Percentiles rank a stretch among this genome's conserved stretches.
Evolutionary conservation across 2,329 filamentous ascomycete genomes (phyloP).

Genomic region (Beauveria australis): DNA sequence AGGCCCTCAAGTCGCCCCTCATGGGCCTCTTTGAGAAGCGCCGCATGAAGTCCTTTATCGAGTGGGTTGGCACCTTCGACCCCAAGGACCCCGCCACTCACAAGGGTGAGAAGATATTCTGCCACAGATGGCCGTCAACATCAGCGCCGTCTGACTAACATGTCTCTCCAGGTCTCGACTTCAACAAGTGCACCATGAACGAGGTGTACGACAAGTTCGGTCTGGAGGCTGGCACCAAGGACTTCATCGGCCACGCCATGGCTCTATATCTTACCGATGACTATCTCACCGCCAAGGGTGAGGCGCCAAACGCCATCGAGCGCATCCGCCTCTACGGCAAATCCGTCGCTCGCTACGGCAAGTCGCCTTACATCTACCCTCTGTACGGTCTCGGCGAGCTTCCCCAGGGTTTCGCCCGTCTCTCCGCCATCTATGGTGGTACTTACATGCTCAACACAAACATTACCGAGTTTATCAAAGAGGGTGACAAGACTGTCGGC

Average conservation of each 20-base stretch:
- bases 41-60: slow-evolving; percentile 90
- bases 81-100: slow-evolving; percentile 74
- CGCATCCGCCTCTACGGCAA: slow-evolving; percentile 95
- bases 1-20: slow-evolving; percentile 84
- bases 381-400: slow-evolving; percentile 96
- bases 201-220: slow-evolving; percentile 99
- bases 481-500: slow-evolving; percentile 76
- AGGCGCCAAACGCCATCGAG: slow-evolving; percentile 76
- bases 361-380: slow-evolving; percentile 98
- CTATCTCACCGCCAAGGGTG: slow-evolving; percentile 67
- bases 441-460: slow-evolving; percentile 99
- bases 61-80: slow-evolving; percentile 88
- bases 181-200: slow-evolving; percentile 79
- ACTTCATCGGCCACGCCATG: slow-evolving; percentile 98
- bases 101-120: slow-evolving; percentile 57
- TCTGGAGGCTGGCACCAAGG: slow-evolving; percentile 78
- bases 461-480: slow-evolving; percentile 82
- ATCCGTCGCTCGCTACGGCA: slow-evolving; percentile 94
- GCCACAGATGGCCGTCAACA: neutral
- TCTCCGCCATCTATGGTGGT: slow-evolving; percentile 96
- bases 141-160: neutral
- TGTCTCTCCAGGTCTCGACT: slow-evolving; percentile 59
- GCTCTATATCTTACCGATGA: slow-evolving; percentile 86
- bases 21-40: slow-evolving; percentile 99
- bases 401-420: slow-evolving; percentile 91